Percentiles rank a stretch among this genome's conserved stretches.
Conservation (phyloP, 2,329 filamentous ascomycete genomes). For the Aureobasidium sp. region DNA sequence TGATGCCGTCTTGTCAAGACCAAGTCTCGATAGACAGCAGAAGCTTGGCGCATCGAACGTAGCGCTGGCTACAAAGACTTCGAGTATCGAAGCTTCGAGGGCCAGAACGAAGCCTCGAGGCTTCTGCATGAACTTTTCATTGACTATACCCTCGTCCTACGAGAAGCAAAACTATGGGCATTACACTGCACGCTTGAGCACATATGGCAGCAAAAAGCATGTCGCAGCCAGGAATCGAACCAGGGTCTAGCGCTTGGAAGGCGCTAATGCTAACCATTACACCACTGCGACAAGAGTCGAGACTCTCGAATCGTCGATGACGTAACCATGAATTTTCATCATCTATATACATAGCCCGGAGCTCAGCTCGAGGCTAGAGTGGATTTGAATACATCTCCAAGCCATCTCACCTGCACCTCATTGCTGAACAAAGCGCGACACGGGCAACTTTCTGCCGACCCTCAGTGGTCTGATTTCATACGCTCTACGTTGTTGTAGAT, state of each 20-base stretch:
- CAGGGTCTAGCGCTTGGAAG: constrained; percentile 6
- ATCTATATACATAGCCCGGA: too few species aligned
- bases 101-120: neutral
- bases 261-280: constrained; percentile 9
- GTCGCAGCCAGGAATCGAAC: constrained; percentile 8
- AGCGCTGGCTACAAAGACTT: neutral
- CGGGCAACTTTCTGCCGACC: too few species aligned
- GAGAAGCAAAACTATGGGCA: neutral
- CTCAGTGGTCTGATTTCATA: too few species aligned
- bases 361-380: too few species aligned
- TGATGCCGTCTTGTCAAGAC: neutral
- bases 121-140: too few species aligned
- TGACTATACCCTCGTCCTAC: too few species aligned
- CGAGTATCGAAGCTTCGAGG: neutral
- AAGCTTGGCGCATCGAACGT: neutral
- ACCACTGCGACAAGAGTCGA: neutral
- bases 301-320: too few species aligned
- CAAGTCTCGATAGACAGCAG: neutral
- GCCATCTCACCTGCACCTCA: too few species aligned
- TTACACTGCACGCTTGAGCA: neutral
- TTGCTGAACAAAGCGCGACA: too few species aligned
- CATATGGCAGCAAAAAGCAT: neutral
- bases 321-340: too few species aligned
- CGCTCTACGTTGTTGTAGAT: too few species aligned
- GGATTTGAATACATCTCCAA: too few species aligned